Base-by-base conservation (phyloP, 1,284 basidiomycete species). In the Trichosporon asahii region DNA sequence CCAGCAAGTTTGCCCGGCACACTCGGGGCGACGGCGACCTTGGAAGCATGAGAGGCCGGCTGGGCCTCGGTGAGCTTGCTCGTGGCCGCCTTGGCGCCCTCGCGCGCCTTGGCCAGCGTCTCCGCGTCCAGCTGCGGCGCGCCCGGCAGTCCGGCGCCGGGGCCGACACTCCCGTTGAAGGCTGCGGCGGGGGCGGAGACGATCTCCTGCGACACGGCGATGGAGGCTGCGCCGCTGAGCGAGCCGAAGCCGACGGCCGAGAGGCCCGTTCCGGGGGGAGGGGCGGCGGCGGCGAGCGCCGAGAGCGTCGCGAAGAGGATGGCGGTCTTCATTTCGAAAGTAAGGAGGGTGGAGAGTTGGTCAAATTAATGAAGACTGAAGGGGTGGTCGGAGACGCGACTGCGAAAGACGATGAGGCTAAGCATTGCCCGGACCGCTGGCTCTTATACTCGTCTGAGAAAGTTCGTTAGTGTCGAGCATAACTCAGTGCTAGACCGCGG, bases 321-420 rank as follows among this genome's bases (percentile, higher is more conserved):
- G n/a, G 40, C 40, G 8, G 40, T 65, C 44, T 65, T 65, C 64
- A 65, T 65, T 31, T 27, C 46, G 27, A 53, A 18, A 25, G 15
- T 2, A 18, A n/a, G 44, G 49, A 44, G 40, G 18, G 18, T 44
- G 40, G 40, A n/a, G 15, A 44, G 40, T n/a, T 18, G 18, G 40
- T 44, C 11, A n/a, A 12, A 8, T n/a, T 15, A 44, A 18, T 44
- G 40, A 44, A 44, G 18, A 44, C 18, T 18, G 18, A 18, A 4
- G 5, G 5, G 12, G 18, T 4, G 40, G 18, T 44, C n/a, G 35
- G 35, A 9, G 31, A 8, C n/a, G n/a, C 9, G 31, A 3, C 31
- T 33, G 31, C 31, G n/a, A 33, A 9, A 33, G 31, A 33, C 3
- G 31, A 33, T n/a, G n/a, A n/a, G n/a, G n/a, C n/a, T n/a, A n/a